A percentile compares a stretch with the other conserved stretches of the same genome.
Conservation (phyloP, 768 basidiomycete species). For the Suillus fuscotomentosus region DNA sequence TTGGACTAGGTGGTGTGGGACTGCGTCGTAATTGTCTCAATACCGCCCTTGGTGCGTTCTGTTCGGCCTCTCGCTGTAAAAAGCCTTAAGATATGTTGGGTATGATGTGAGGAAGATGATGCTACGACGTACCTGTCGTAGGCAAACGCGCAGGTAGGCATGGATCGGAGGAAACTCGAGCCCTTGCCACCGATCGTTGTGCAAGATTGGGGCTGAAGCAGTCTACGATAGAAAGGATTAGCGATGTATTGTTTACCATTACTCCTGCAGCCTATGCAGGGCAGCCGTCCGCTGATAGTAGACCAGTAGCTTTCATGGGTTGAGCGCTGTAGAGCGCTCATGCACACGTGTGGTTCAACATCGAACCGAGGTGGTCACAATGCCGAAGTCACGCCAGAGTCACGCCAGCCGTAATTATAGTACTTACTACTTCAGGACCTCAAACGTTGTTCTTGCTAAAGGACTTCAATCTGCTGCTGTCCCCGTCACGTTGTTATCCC, state of each 20-base stretch:
- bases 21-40: slow-evolving; percentile 51
- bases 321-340: not conserved
- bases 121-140: slow-evolving; percentile 47
- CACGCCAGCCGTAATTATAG: not conserved
- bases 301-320: not conserved
- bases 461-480: not conserved
- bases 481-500: not conserved
- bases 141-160: slow-evolving; percentile 74
- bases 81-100: slow-evolving; percentile 49
- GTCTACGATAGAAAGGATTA: slow-evolving; percentile 29
- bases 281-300: not conserved
- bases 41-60: slow-evolving; percentile 55
- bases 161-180: slow-evolving; percentile 45
- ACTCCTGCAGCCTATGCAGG: not conserved
- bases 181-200: slow-evolving; percentile 31
- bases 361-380: not conserved
- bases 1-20: slow-evolving; percentile 36
- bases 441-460: not conserved
- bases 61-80: slow-evolving; percentile 68
- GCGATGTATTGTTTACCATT: slow-evolving; percentile 54
- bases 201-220: slow-evolving; percentile 19
- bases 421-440: too few species aligned
- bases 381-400: not conserved
- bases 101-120: slow-evolving; percentile 10
- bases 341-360: not conserved